phyloP scores from a whole-genome alignment of 2,329 filamentous ascomycete genomes.

The Chlorencoelia australis region DNA sequence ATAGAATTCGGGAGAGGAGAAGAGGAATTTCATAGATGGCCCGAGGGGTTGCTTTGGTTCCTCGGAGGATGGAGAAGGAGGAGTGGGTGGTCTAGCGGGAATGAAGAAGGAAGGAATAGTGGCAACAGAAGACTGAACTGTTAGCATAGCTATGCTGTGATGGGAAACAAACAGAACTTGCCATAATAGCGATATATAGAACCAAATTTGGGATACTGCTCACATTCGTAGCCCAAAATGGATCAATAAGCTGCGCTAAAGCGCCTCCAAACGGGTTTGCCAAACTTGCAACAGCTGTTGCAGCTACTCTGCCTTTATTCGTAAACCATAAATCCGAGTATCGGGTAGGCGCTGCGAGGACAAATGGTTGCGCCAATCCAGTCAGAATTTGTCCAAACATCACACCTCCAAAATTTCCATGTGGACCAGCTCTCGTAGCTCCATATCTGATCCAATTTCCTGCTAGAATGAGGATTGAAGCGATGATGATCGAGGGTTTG shows the following conservation, averaged over 20 bases:
- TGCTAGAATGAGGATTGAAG: conserved; percentile 62
- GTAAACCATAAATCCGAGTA: conserved; percentile 97
- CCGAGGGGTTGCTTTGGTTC: conserved; percentile 41
- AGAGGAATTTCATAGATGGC: conserved; percentile 43
- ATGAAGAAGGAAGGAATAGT: conserved; percentile 73
- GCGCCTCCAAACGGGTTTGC: conserved; percentile 88
- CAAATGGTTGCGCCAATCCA: conserved; percentile 85
- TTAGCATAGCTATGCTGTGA: conserved; percentile 5
- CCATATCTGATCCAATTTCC: conserved; percentile 92
- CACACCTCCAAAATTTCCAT: conserved; percentile 62
- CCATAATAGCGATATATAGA: conserved; percentile 74
- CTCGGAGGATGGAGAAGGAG: conserved; percentile 54
- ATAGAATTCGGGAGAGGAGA: conserved; percentile 61
- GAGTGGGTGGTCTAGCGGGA: conserved; percentile 65
- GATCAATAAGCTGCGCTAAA: conserved; percentile 76
- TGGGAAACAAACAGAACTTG: conserved; percentile 33
- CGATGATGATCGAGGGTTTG: conserved; percentile 62
- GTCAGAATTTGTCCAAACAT: conserved; percentile 90
- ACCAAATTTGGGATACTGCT: conserved; percentile 69
- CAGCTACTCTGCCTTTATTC: conserved; percentile 68
- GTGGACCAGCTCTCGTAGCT: conserved; percentile 42
- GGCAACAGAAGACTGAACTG: conserved; percentile 46
- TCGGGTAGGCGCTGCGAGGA: conserved; percentile 76
- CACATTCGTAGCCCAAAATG: conserved; percentile 55
- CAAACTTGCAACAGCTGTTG: conserved; percentile 74